Conservation (phyloP, 257 asterid species). For the Fraxinus pennsylvanica region DNA sequence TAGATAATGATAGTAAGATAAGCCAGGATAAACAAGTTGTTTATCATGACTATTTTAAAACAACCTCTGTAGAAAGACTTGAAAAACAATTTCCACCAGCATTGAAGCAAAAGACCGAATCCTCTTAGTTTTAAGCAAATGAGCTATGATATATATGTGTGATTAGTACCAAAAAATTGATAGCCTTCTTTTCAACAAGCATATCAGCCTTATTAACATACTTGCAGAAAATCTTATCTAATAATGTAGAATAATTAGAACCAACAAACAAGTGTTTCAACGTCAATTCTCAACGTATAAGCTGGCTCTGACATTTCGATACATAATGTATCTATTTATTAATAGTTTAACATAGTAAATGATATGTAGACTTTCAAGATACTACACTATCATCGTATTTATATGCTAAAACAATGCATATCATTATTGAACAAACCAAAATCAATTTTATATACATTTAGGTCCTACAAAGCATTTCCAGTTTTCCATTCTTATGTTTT, state of each 20-base stretch:
- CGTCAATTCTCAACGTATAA: background rate
- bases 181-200: background rate
- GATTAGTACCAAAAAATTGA: background rate
- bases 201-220: background rate
- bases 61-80: background rate
- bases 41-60: background rate
- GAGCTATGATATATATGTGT: background rate
- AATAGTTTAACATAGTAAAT: background rate
- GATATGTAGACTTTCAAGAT: background rate
- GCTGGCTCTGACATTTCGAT: background rate
- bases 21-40: background rate
- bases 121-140: constrained; percentile 1
- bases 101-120: background rate
- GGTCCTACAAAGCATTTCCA: background rate
- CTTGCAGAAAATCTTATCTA: background rate
- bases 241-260: background rate
- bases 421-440: background rate
- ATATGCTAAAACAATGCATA: background rate
- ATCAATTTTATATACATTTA: background rate
- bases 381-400: background rate
- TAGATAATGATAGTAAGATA: background rate
- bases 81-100: background rate
- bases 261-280: background rate
- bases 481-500: background rate
- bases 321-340: background rate